Evolutionary conservation across 2,329 filamentous ascomycete genomes (phyloP), one percentile per base, ranked within the genome.

Genomic region (Graphilbum fragrans): DNA sequence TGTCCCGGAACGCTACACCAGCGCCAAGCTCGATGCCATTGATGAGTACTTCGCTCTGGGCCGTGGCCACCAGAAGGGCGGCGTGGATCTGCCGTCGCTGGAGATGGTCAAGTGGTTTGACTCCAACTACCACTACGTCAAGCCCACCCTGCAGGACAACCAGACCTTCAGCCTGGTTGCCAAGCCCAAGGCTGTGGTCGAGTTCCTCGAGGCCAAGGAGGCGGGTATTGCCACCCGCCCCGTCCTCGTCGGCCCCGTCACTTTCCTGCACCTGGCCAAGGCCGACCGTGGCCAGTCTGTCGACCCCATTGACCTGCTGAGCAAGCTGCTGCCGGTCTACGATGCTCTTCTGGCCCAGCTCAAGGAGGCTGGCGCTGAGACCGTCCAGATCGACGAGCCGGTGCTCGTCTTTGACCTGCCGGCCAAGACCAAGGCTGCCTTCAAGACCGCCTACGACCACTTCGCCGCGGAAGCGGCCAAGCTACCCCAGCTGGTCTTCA

Each of bases 101-200:
- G 92, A 98, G 77, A 98, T 98, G 92, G 92, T 98, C 58, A 98
- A 98, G 77, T 98, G 92, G 92, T 98, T 98, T 63, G 92, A 98
- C 77, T 94, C 87, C 52, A 98, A 98, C 83, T 98, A 98, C 82
- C 92, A 96, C 78, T 98, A 98, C 67, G 92, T 96, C 71, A 96
- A 96, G 81, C 92, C 92, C 51, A 95, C 92, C 49, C 79, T 98
- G 53, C 87, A 95, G 70, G 82, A 95, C 71, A 83, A 85, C 76
- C 92, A 98, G 78, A 81, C 76, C 60, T 98, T 98, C 81, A 88
- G 82, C 69, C 86, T 98, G 49, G 67, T 74, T 48, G 69, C 77
- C 54, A 82, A 81, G 66, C 87, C 92, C 64, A 98, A 98, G 82
- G 87, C 92, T 55, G 85, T 98, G 52, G 72, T 64, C 55, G 86